Conservation (phyloP, 1,284 basidiomycete species). For the Stygiomarasmius scandens region DNA sequence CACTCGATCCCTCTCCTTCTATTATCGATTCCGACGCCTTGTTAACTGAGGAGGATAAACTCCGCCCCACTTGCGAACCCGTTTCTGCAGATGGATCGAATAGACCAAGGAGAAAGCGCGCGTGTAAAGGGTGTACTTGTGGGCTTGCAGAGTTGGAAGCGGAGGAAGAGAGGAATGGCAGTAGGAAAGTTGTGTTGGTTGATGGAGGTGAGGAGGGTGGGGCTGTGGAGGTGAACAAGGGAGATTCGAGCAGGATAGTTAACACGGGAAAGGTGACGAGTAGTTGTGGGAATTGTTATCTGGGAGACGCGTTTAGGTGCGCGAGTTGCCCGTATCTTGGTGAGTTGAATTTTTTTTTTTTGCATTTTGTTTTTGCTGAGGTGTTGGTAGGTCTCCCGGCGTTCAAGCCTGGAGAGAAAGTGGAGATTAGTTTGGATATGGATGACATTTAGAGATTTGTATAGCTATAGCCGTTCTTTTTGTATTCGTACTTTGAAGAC, state of each 20-base stretch:
- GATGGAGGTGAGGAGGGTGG: conserved; percentile 60
- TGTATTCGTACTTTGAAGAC: no score
- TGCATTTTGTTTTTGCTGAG: conserved; percentile 10
- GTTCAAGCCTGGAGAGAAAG: conserved; percentile 98
- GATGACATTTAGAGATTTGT: conserved; percentile 73
- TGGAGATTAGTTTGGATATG: conserved; percentile 84
- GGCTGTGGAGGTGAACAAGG: conserved; percentile 64
- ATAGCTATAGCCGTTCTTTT: no score
- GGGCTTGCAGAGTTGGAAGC: conserved; percentile 91
- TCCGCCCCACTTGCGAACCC: conserved; percentile 73
- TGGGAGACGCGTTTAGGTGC: conserved; percentile 98
- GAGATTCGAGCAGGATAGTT: conserved; percentile 58
- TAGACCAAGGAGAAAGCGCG: conserved; percentile 74
- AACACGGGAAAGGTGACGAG: conserved; percentile 85
- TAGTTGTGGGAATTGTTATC: conserved; percentile 97
- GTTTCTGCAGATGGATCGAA: conserved; percentile 35
- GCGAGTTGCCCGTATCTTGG: conserved; percentile 95
- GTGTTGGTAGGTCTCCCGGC: conserved; percentile 83
- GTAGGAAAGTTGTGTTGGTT: conserved; percentile 58
- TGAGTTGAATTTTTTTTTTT: conserved; percentile 41
- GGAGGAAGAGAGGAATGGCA: conserved; percentile 66
- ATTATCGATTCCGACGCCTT: conserved; percentile 75
- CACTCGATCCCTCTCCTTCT: conserved; percentile 42
- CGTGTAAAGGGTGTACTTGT: conserved; percentile 94
- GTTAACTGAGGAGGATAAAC: conserved; percentile 73